These are phyloP conservation scores for Boletus sp. DNA, from an alignment of 768 basidiomycete species.

Conservation along the genomic window DNA sequence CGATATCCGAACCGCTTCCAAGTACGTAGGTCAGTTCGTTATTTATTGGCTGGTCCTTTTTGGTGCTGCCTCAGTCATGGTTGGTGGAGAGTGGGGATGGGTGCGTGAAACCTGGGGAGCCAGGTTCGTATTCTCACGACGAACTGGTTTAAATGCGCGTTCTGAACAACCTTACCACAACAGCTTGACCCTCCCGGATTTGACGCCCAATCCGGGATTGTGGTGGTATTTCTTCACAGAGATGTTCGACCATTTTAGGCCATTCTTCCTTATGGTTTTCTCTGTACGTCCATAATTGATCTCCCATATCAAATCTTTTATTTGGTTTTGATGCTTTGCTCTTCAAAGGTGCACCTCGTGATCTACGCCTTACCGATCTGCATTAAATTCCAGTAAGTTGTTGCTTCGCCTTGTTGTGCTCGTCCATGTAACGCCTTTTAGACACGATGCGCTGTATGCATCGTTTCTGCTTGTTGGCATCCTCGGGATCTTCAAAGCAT, in stretches of 20 bases:
- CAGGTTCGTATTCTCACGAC: conserved; percentile 45
- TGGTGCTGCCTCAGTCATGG: conserved; percentile 48
- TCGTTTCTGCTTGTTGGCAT: conserved; percentile 73
- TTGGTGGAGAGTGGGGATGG: conserved; percentile 67
- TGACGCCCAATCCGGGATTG: conserved; percentile 91
- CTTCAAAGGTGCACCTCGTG: conserved; percentile 67
- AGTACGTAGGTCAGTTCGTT: conserved; percentile 47
- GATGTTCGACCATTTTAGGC: conserved; percentile 97
- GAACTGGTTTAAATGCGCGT: background rate
- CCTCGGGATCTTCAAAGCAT: conserved; percentile 84
- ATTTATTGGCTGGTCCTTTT: conserved; percentile 48
- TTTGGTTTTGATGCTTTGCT: background rate
- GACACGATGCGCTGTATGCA: conserved; percentile 84
- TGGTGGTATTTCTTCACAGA: conserved; percentile 99
- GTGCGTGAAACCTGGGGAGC: conserved; percentile 81
- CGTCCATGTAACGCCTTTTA: conserved; percentile 25
- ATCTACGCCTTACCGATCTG: conserved; percentile 84
- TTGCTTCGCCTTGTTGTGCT: background rate
- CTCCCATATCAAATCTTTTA: background rate
- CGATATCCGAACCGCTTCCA: conserved; percentile 4
- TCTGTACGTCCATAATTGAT: conserved; percentile 51
- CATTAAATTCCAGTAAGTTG: conserved; percentile 78
- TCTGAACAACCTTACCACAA: background rate
- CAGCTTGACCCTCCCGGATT: conserved; percentile 80
- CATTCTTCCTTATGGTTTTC: conserved; percentile 94